Percentiles rank a stretch among this genome's conserved stretches.
Conservation (phyloP, 2,329 filamentous ascomycete species). For the Xylaria arbuscula region DNA sequence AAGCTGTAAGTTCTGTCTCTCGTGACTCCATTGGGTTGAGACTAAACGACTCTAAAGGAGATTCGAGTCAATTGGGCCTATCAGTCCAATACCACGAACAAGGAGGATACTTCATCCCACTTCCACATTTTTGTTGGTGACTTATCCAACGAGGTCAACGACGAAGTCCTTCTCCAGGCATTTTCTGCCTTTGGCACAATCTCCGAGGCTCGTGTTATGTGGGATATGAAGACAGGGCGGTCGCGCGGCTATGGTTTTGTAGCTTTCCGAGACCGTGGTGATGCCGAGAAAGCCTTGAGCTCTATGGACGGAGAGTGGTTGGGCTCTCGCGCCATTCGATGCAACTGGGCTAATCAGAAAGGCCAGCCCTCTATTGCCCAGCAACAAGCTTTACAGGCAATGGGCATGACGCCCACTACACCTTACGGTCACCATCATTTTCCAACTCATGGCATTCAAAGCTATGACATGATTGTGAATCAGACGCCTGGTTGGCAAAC, state of each 20-base stretch:
- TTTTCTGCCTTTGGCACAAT: constrained; percentile 96
- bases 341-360: constrained; percentile 99
- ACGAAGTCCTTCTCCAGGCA: constrained; percentile 91
- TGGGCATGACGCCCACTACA: constrained; percentile 98
- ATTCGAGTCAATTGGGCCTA: constrained; percentile 99
- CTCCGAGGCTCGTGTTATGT: constrained; percentile 99
- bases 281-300: constrained; percentile 95
- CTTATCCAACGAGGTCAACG: constrained; percentile 97
- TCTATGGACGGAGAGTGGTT: constrained; percentile 99
- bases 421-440: constrained; percentile 98
- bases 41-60: constrained; percentile 68
- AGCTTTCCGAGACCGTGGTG: constrained; percentile 91
- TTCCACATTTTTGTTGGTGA: constrained; percentile 99
- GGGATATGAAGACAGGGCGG: constrained; percentile 99
- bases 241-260: constrained; percentile 97
- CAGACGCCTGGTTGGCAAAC: constrained; percentile 99
- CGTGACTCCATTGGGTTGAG: neutral
- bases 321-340: constrained; percentile 95
- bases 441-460: constrained; percentile 94
- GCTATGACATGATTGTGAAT: constrained; percentile 94
- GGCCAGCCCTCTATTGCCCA: constrained; percentile 99
- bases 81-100: constrained; percentile 91
- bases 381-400: constrained; percentile 94
- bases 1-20: constrained; percentile 74
- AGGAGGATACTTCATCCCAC: constrained; percentile 97